These are phyloP conservation scores for Komagataella pastoris DNA, from an alignment of 805 yeast genomes.

Conservation along the genomic window DNA sequence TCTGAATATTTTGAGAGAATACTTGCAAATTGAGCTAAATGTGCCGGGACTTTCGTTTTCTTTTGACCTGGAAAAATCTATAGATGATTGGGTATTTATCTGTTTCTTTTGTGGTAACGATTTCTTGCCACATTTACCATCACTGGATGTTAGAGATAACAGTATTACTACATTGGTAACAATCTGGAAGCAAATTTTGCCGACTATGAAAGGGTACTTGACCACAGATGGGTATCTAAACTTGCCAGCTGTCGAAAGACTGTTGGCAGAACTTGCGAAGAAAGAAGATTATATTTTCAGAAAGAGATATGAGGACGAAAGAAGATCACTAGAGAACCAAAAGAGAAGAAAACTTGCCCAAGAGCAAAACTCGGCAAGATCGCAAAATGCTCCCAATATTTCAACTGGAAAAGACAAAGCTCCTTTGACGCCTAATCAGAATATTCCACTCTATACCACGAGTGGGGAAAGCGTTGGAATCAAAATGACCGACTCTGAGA, in stretches of 20 bases:
- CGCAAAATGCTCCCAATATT: conserved; percentile 33
- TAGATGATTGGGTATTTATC: conserved; percentile 98
- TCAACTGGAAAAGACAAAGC: conserved; percentile 69
- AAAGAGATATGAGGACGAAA: conserved; percentile 54
- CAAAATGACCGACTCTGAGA: conserved; percentile 54
- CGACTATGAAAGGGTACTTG: conserved; percentile 58
- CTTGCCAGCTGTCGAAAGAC: conserved; percentile 59
- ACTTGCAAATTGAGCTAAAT: conserved; percentile 67
- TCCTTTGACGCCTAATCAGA: conserved; percentile 52
- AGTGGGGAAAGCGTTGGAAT: conserved; percentile 57
- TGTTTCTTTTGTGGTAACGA: conserved; percentile 98
- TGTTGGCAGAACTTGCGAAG: conserved; percentile 49
- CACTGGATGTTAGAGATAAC: conserved; percentile 88
- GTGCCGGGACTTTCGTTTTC: conserved; percentile 58
- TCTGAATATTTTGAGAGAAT: conserved; percentile 76
- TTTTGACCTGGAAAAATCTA: conserved; percentile 86
- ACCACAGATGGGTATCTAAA: conserved; percentile 85
- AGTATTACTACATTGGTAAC: conserved; percentile 73
- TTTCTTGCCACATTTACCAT: conserved; percentile 92
- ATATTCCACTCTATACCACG: conserved; percentile 66
- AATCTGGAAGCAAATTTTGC: conserved; percentile 71
- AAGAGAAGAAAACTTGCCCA: conserved; percentile 41
- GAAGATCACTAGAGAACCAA: conserved; percentile 49
- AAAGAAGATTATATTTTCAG: conserved; percentile 74
- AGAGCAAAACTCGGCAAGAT: conserved; percentile 31